Base-by-base conservation (phyloP, 2,329 filamentous ascomycete genomes). In the Colletotrichum caudatum region DNA sequence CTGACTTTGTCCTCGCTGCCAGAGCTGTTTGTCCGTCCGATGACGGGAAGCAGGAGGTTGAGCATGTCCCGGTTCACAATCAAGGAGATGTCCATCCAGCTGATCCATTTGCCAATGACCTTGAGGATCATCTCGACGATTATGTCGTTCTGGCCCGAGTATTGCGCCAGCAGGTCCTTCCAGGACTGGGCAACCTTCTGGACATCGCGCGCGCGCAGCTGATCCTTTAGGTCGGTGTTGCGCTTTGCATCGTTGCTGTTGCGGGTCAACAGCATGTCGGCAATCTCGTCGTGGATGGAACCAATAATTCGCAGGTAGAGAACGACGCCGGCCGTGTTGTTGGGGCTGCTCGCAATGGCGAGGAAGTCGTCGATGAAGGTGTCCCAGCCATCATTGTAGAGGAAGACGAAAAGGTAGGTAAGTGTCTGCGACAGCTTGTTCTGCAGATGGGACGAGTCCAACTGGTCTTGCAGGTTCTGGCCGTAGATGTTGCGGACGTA, bases 341-440 rank as follows among this genome's bases (percentile, higher is more conserved):
- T 87, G 33, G 88, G 84, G 37, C 87, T 83, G 71, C 88, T 89
- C 8, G 95, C 94, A 75, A 99, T 83, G 69, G 88, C 87, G 73
- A 96, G 86, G 76, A 98, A 93, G 79, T 99, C 96, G 77, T 97
- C 93, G 79, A 99, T 91, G 82, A 98, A 98, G 71, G 86, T 90
- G 77, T 93, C 89, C 96, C 96, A 99, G 48, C 93, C 92, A 64
- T 92, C 90, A 64, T 90, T 90, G 81, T 99, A 99, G 66, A 97
- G 87, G 16, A 91, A 90, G 46, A 94, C 92, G 81, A 99, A 99
- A 62, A 99, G 90, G 78, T 94, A 96, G 12, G 96, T 99, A 77
- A 99, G 85, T 16, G 95, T 97, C 83, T 99, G 96, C 57, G 95
- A 95, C 75, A 99, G 90, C 83, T 99, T 99, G 84, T 98, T 99